phyloP scores from a whole-genome alignment of 2,329 filamentous ascomycete species.

The Diaporthe sp. region DNA sequence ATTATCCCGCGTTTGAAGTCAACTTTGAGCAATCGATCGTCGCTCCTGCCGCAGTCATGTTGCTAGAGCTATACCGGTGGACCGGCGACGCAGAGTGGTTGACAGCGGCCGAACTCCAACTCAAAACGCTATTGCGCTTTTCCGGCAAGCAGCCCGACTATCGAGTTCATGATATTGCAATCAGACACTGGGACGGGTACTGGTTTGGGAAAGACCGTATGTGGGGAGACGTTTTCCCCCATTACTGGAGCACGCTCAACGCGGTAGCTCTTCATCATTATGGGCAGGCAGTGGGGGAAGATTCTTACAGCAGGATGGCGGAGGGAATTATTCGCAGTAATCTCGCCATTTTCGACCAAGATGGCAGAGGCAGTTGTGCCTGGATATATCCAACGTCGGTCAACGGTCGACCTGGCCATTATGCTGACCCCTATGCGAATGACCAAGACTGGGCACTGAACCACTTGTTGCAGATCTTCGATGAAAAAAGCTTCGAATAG shows the following conservation, averaged over 20 bases:
- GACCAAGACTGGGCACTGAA: background rate
- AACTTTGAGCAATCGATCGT: background rate
- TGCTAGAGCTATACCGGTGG: background rate
- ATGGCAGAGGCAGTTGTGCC: background rate
- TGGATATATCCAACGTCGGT: background rate
- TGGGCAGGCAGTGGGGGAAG: background rate
- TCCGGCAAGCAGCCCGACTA: background rate
- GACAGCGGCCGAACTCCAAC: background rate
- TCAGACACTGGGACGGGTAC: slow-evolving; percentile 3
- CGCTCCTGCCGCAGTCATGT: background rate
- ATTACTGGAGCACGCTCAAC: background rate
- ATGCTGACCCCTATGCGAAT: background rate
- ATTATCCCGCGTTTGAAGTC: slow-evolving; percentile 1
- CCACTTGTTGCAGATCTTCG: background rate
- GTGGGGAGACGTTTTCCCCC: background rate
- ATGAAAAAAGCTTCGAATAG: background rate
- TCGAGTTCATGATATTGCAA: background rate
- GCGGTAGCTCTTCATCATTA: background rate
- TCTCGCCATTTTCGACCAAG: background rate
- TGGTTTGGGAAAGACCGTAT: background rate
- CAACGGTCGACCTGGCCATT: background rate
- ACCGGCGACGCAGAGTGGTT: background rate
- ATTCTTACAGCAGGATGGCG: background rate
- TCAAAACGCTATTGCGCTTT: background rate
- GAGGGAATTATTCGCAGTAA: background rate